Evolutionary conservation across 257 asterid species (phyloP).

Genomic region (Primulina tabacum): DNA sequence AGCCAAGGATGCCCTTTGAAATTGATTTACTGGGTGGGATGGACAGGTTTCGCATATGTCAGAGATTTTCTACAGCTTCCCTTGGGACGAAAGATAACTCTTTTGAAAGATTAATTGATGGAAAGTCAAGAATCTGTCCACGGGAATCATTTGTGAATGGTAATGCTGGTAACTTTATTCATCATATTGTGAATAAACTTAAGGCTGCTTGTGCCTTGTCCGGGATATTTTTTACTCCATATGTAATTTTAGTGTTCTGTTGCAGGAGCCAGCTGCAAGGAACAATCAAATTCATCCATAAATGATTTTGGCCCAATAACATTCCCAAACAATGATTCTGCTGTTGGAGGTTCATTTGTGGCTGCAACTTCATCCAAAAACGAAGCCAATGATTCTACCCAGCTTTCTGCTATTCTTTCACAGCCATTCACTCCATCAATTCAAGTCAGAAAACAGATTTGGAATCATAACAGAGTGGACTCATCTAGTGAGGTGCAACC

Average conservation of each 20-base stretch:
- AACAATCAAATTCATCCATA: conserved; percentile 37
- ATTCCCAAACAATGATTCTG: conserved; percentile 37
- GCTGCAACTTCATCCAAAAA: conserved; percentile 37
- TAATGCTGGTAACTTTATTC: conserved; percentile 45
- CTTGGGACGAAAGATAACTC: conserved; percentile 47
- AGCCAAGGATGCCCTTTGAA: conserved; percentile 50
- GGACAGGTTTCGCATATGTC: conserved; percentile 40
- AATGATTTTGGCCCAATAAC: conserved; percentile 35
- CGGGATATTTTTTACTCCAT: background rate
- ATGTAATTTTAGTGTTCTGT: conserved; percentile 22
- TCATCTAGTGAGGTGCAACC: conserved; percentile 45
- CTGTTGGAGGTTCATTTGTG: conserved; percentile 31
- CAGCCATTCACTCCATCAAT: conserved; percentile 32
- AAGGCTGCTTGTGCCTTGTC: conserved; percentile 1
- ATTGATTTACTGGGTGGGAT: conserved; percentile 43
- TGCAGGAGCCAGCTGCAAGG: conserved; percentile 56
- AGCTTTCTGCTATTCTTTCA: conserved; percentile 32
- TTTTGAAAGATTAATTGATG: conserved; percentile 43
- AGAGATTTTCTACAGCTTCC: conserved; percentile 41
- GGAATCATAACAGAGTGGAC: conserved; percentile 38
- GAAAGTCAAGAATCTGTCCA: conserved; percentile 45
- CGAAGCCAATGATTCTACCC: conserved; percentile 40
- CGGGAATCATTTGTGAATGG: conserved; percentile 48
- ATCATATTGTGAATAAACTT: conserved; percentile 1
- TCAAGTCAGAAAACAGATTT: conserved; percentile 40